Base-by-base conservation (phyloP, 2,329 filamentous ascomycete genomes). In the Celoporthe dispersa region DNA sequence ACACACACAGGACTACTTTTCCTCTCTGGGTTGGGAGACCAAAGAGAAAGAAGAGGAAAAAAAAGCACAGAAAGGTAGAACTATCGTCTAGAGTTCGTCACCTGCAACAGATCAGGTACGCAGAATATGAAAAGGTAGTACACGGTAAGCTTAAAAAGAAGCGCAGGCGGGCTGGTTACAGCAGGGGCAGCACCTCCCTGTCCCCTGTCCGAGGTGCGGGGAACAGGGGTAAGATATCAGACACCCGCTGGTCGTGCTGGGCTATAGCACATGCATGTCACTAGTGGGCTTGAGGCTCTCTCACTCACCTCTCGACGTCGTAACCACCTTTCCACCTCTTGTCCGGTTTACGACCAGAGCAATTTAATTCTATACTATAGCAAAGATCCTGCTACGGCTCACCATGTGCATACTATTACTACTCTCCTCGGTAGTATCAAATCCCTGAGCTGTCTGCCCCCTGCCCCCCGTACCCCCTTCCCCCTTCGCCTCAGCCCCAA, bases 111-210 rank as follows among this genome's bases (percentile, higher is more conserved):
- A 44, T 44, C 41, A 44, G 4, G 11, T 28, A 55, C 2, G n/a
- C 51, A 25, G 9, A 8, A 25, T 53, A 53, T 55, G 53, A 31
- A 6, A 19, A 19, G 14, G 25, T 7, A 31, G 12, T 14, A 12
- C 3, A 55, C 11, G 53, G 53, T 57, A 57, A 57, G 53, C 53
- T 57, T 57, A 57, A 57, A 57, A 57, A 57, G 53, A 57, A 57
- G 53, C 53, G 53, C 48, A 53, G 48, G 22, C 19, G 44, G 44
- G 37, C 37, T 8, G 37, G 44, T 57, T 31, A 31, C 28, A 60
- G 31, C 28, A 25, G n/a, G 14, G 55, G 35, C 28, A 33, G 55
- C 55, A 16, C 25, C 55, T 35, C 25, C 55, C n/a, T 25, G 28
- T 35, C 31, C 25, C 55, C 51, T 28, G 55, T 59, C 31, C 33